Conservation (phyloP, 1,284 basidiomycete genomes). For the Amylostereum areolatum region DNA sequence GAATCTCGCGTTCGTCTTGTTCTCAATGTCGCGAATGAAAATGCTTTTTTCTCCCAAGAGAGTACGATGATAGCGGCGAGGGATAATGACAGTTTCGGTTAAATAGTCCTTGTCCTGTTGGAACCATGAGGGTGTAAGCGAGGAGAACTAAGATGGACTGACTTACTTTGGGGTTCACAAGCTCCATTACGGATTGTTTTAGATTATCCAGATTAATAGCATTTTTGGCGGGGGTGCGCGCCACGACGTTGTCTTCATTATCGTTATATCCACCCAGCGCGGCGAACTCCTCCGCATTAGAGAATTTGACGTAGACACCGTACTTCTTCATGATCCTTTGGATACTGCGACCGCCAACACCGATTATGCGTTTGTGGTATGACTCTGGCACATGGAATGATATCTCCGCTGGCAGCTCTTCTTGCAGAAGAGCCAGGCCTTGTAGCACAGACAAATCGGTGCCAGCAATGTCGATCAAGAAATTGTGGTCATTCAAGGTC, state of each 20-base stretch:
- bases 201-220: slow-evolving; percentile 93
- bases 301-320: slow-evolving; percentile 99
- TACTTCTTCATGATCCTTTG: slow-evolving; percentile 99
- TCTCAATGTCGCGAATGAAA: slow-evolving; percentile 95
- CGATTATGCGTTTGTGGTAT: slow-evolving; percentile 99
- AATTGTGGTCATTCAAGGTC: slow-evolving; percentile 98
- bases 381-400: slow-evolving; percentile 98
- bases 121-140: neutral
- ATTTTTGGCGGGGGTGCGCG: slow-evolving; percentile 96
- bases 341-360: slow-evolving; percentile 97
- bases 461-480: slow-evolving; percentile 91
- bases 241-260: slow-evolving; percentile 98
- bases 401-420: slow-evolving; percentile 97
- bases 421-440: slow-evolving; percentile 87
- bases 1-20: slow-evolving; percentile 91
- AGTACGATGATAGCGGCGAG: slow-evolving; percentile 91
- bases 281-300: slow-evolving; percentile 96
- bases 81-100: slow-evolving; percentile 89
- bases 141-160: slow-evolving; percentile 2
- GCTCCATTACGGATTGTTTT: slow-evolving; percentile 95
- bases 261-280: slow-evolving; percentile 93
- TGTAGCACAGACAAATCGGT: slow-evolving; percentile 80
- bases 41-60: slow-evolving; percentile 94
- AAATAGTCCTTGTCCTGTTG: slow-evolving; percentile 92
- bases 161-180: slow-evolving; percentile 89